Percentiles rank a stretch among this genome's conserved stretches.
Conservation (phyloP, 768 basidiomycete species). For the Collybiopsis confluens region DNA sequence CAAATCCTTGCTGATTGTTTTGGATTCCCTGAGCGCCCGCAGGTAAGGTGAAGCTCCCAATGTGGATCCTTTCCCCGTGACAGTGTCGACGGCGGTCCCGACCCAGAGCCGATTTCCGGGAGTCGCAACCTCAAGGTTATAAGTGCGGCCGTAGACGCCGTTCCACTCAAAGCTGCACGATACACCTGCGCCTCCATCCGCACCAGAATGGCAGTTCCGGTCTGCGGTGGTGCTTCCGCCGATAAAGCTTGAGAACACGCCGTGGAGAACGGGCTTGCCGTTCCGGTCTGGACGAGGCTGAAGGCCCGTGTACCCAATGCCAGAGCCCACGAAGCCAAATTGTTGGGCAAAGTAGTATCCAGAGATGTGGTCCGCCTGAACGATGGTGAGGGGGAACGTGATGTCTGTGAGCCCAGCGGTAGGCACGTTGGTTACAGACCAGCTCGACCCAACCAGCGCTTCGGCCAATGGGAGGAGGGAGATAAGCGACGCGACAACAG, state of each 20-base stretch:
- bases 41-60: constrained; percentile 10
- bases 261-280: background rate
- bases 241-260: constrained; percentile 7
- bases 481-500: background rate
- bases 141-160: constrained; percentile 9
- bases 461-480: background rate
- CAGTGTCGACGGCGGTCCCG: constrained; percentile 8
- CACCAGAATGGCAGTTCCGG: constrained; percentile 8
- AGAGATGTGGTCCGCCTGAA: constrained; percentile 10
- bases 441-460: background rate
- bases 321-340: background rate
- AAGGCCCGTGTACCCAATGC: background rate
- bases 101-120: no score
- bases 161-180: constrained; percentile 11
- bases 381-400: constrained; percentile 12
- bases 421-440: constrained; percentile 11
- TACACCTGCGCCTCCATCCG: constrained; percentile 12
- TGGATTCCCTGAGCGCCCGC: constrained; percentile 1
- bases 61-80: constrained; percentile 2
- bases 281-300: background rate
- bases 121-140: no score
- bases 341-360: constrained; percentile 14
- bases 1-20: constrained; percentile 9
- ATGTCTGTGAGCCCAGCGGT: constrained; percentile 8
- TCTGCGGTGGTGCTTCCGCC: constrained; percentile 7